phyloP scores from a whole-genome alignment of 441 rosid species.

The Aquilaria agallochum region DNA sequence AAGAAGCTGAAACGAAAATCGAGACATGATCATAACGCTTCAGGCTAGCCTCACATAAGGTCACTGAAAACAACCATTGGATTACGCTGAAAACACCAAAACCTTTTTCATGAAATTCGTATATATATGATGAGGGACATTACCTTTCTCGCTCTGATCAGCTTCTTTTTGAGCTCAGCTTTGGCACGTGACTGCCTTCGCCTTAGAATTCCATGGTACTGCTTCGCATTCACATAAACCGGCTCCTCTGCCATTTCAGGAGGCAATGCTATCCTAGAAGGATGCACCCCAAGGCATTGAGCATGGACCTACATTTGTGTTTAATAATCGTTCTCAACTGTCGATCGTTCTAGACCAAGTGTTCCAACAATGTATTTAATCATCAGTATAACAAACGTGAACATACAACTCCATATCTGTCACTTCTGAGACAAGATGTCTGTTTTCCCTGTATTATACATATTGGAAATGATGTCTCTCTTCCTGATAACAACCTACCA shows the following conservation, averaged over 20 bases:
- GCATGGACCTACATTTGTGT: slow-evolving; percentile 26
- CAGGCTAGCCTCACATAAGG: neutral
- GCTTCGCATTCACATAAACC: slow-evolving; percentile 48
- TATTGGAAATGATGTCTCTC: neutral
- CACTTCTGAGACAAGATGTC: neutral
- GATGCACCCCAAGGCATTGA: slow-evolving; percentile 21
- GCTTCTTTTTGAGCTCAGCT: slow-evolving; percentile 33
- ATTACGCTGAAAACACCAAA: neutral
- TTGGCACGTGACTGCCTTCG: slow-evolving; percentile 40
- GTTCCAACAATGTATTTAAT: neutral
- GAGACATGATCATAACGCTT: neutral
- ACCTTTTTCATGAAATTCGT: neutral
- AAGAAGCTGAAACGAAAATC: neutral
- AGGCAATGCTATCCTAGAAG: slow-evolving; percentile 33
- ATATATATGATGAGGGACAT: neutral
- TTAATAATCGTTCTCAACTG: slow-evolving; percentile 1
- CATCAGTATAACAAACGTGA: too few species aligned
- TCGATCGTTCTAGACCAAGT: neutral
- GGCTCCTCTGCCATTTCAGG: slow-evolving; percentile 37
- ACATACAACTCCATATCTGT: too few species aligned
- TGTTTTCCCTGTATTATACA: neutral
- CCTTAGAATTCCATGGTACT: slow-evolving; percentile 40
- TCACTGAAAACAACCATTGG: neutral
- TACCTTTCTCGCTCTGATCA: slow-evolving; percentile 35
- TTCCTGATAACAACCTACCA: too few species aligned